Evolutionary conservation across 139 green algal species (phyloP), one percentile per base, ranked within the genome.

Genomic region (Haematococcus lacustris): DNA sequence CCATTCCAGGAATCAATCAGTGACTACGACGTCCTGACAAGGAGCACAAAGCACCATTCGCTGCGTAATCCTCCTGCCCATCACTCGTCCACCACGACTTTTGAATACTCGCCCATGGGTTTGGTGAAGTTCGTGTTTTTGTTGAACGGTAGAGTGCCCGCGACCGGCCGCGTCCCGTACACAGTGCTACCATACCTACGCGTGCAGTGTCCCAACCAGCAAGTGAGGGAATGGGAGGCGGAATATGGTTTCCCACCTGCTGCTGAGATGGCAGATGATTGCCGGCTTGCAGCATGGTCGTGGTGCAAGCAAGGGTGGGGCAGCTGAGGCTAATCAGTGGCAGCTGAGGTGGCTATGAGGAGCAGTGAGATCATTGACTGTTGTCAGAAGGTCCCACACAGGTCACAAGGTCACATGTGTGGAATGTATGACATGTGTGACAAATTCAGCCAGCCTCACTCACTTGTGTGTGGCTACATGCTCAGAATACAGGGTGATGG

Each of bases 401-500:
- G n/a, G n/a, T n/a, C n/a, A n/a, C n/a, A n/a, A n/a, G n/a, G n/a
- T n/a, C n/a, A n/a, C n/a, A n/a, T n/a, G n/a, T n/a, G n/a, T n/a
- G n/a, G n/a, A n/a, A n/a, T n/a, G n/a, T n/a, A n/a, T n/a, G n/a
- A n/a, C n/a, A n/a, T n/a, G n/a, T n/a, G n/a, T n/a, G n/a, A n/a
- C n/a, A n/a, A n/a, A n/a, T n/a, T n/a, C n/a, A n/a, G n/a, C n/a
- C n/a, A n/a, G n/a, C n/a, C n/a, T n/a, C n/a, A n/a, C 68, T 40
- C 75, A 87, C 1, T 66, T 80, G 41, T 63, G 65, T 21, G 79
- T 80, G 33, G 82, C 82, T 32, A 83, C 82, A 28, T 78, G 66
- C 61, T 87, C 82, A 1, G 62, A 76, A 76, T 87, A 84, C 9
- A 87, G 68, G 43, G 78, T 87, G 34, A 87, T 53, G 5, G 82